Evolutionary conservation across 2,329 filamentous ascomycete species (phyloP), one percentile per base, ranked within the genome.

Genomic region (Hysterium pulicare): DNA sequence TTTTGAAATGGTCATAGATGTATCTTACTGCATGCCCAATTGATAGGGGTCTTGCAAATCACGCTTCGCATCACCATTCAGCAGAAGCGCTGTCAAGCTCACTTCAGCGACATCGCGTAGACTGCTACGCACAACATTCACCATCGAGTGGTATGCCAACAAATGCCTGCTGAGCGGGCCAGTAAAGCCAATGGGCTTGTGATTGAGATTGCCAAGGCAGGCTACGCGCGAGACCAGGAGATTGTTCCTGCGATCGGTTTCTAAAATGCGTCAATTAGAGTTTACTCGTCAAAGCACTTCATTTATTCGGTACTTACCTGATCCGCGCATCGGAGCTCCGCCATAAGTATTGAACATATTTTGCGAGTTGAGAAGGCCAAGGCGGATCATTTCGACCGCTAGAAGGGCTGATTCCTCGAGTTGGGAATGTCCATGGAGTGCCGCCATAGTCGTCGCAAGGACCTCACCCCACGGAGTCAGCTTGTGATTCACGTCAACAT

Each of bases 101-200:
- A 89, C 86, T 68, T 98, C 93, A 11, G 93, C 72, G 26, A 97
- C 71, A 62, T 95, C 90, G 36, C 93, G 82, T 50, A 95, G 76
- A 24, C 83, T 82, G 50, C 85, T 81, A 30, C 90, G 85, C 19
- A 96, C 83, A 31, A 87, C 82, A 2, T 84, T 84, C 31, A 89
- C 83, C 44, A 97, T 76, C 1, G 89, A 90, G 47, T 89, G 86
- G 72, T 90, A 98, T 20, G 83, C 84, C 32, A 98, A 76, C 40
- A 96, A 76, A 53, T 91, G 90, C 66, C 93, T 85, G 73, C 90
- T 95, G 1, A 98, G 77, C 1, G 93, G 91, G 1, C 93, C 93
- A 2, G 91, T 96, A 68, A 96, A 98, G 22, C 93, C 93, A 54
- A 91, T 90, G 3, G 79, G 77, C 54, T 87, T 80, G 64, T 98